A percentile compares a stretch with the other conserved stretches of the same genome.
phyloP scores from a whole-genome alignment of 139 green algal genomes.

The Nannochloris sp. region DNA sequence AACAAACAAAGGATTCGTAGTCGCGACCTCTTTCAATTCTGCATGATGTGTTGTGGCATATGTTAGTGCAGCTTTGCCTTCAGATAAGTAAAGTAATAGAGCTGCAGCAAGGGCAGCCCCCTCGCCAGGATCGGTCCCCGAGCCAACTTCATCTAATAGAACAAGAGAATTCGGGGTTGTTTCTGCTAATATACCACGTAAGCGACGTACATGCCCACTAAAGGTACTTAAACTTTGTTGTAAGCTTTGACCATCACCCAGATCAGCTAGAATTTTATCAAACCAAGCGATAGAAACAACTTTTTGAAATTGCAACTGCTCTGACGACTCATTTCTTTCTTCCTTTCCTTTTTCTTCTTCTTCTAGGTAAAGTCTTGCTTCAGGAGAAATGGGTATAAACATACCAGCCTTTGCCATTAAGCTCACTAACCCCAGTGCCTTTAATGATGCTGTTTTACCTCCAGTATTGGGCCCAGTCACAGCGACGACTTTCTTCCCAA shows the following conservation, averaged over 20 bases:
- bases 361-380: not conserved
- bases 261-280: constrained; percentile 58
- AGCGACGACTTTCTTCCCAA: constrained; percentile 40
- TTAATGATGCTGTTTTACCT: constrained; percentile 78
- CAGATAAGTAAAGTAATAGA: constrained; percentile 41
- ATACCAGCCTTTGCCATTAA: constrained; percentile 75
- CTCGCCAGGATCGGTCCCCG: constrained; percentile 72
- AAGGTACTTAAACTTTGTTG: constrained; percentile 75
- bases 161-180: constrained; percentile 43
- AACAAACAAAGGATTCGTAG: constrained; percentile 19
- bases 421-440: constrained; percentile 55
- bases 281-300: constrained; percentile 28
- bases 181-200: constrained; percentile 33
- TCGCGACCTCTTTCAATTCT: constrained; percentile 43
- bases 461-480: constrained; percentile 78
- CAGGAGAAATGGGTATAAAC: constrained; percentile 44
- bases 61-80: constrained; percentile 34
- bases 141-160: constrained; percentile 76
- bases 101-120: constrained; percentile 58
- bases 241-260: constrained; percentile 73
- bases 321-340: not conserved
- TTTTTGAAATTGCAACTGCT: not conserved
- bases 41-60: constrained; percentile 59
- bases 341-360: not conserved
- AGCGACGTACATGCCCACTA: constrained; percentile 49